Conservation (phyloP, 345 rosid genomes). For the Eutrema yunnanense region DNA sequence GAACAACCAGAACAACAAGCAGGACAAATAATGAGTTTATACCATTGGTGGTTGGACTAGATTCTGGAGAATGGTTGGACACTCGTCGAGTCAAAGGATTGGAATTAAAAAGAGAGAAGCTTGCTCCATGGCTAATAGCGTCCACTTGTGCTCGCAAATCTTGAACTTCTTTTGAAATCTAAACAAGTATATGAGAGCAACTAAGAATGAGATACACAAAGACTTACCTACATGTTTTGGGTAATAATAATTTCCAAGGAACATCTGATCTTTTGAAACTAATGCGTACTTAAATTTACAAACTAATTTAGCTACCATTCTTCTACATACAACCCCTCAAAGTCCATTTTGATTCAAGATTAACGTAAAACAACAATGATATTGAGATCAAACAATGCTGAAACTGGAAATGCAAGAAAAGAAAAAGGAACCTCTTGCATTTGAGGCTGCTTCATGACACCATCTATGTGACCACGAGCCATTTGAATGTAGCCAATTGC, state of each 20-base stretch:
- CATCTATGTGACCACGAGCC: conserved; percentile 82
- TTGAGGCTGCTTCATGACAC: conserved; percentile 82
- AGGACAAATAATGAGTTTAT: neutral
- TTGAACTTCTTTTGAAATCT: conserved; percentile 89
- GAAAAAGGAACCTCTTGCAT: conserved; percentile 60
- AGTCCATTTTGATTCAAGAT: neutral
- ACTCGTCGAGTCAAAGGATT: conserved; percentile 71
- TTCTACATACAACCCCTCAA: neutral
- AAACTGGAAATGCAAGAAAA: too few relatives aligned
- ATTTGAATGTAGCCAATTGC: conserved; percentile 77
- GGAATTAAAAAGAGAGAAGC: conserved; percentile 60
- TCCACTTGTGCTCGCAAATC: conserved; percentile 80
- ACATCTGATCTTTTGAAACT: neutral
- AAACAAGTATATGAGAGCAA: neutral
- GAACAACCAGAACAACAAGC: neutral
- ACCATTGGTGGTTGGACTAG: conserved; percentile 38
- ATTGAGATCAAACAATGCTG: too few relatives aligned
- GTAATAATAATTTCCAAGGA: too few relatives aligned
- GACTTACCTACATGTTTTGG: too few relatives aligned
- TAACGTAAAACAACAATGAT: neutral
- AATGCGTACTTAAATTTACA: neutral
- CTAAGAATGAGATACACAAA: neutral
- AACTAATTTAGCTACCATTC: neutral
- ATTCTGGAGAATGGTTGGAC: conserved; percentile 37
- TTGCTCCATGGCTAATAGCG: conserved; percentile 78